Base-by-base conservation (phyloP, 2,329 filamentous ascomycete genomes). In the Tetracladium maxilliforme region DNA sequence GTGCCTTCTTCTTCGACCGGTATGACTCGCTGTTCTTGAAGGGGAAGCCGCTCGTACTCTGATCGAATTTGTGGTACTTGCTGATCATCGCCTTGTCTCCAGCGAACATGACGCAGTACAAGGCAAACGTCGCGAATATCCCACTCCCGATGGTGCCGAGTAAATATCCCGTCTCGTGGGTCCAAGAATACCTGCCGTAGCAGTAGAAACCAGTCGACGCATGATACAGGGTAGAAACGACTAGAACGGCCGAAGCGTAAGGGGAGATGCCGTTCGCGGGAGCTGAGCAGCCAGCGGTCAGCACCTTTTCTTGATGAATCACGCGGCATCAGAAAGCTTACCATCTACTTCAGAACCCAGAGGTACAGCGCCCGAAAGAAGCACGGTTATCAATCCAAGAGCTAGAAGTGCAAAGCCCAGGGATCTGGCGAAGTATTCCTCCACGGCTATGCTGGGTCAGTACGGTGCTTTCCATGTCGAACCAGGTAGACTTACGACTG, bases 351-450 rank as follows among this genome's bases (percentile, higher is more conserved):
- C 51, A 17, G 58, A 56, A 3, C 56, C 62, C 6, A 76, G 44
- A 1, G 73, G 72, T 4, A 79, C 58, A 4, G 63, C 61, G 30
- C 72, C 73, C 1, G 70, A 72, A n/a, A 78, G 54, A 24, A 78
- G 54, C 12, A 75, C 45, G 6, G 56, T 58, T 19, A 77, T 46
- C 6, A 63, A 36, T 10, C 66, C 62, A 28, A 79, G 45, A 5
- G 66, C 52, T 16, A 78, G 45, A 16, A 76, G 52, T 6, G 62
- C 47, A 24, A 78, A 50, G 30, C 70, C 72, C 3, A 75, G 54
- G 20, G 54, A 60, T 19, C 71, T 65, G 23, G 61, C 61, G 41
- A 78, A 63, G 52, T 79, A 78, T 29, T 63, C 48, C 45, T 78
- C 74, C 10, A 77, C 52, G 16, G 52, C 69, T 70, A 31, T 14